These are phyloP conservation scores for Schizonepeta tenuifolia DNA, from an alignment of 257 asterid genomes.

Conservation along the genomic window DNA sequence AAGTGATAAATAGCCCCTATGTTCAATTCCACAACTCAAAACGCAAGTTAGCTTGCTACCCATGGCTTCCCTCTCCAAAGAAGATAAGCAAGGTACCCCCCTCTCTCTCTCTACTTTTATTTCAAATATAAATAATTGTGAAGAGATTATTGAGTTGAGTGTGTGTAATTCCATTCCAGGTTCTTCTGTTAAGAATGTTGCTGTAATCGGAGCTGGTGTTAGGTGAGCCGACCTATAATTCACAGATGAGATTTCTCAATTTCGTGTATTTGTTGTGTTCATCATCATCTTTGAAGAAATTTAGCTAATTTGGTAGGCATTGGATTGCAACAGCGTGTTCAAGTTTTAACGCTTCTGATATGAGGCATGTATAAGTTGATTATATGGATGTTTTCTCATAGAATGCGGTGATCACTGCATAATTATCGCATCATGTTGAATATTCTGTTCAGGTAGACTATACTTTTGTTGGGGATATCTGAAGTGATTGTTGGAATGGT, in stretches of 20 bases:
- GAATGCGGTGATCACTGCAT: not conserved
- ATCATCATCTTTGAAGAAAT: not conserved
- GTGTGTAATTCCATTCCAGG: conserved; percentile 45
- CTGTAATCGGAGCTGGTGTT: conserved; percentile 90
- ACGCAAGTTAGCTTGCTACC: conserved; percentile 29
- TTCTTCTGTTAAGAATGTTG: conserved; percentile 55
- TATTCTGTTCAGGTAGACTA: not conserved
- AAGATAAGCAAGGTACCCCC: conserved; percentile 50
- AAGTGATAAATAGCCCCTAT: not conserved
- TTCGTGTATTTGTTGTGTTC: not conserved
- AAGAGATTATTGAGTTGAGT: not conserved
- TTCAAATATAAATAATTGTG: not conserved
- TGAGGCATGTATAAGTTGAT: conserved; percentile 3
- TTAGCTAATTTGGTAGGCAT: not conserved
- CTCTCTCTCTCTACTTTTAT: not conserved
- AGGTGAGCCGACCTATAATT: conserved; percentile 45
- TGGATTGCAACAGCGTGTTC: not conserved
- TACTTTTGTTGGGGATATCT: not conserved
- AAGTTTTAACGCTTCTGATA: conserved; percentile 12
- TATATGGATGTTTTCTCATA: not conserved
- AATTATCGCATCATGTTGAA: not conserved
- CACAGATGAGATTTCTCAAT: conserved; percentile 21
- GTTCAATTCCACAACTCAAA: conserved; percentile 15
- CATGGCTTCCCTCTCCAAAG: conserved; percentile 47
- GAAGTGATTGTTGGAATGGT: not conserved